Percentiles rank a stretch among this genome's conserved stretches.
phyloP scores from a whole-genome alignment of 345 rosid species.

The Citrus sinensis region DNA sequence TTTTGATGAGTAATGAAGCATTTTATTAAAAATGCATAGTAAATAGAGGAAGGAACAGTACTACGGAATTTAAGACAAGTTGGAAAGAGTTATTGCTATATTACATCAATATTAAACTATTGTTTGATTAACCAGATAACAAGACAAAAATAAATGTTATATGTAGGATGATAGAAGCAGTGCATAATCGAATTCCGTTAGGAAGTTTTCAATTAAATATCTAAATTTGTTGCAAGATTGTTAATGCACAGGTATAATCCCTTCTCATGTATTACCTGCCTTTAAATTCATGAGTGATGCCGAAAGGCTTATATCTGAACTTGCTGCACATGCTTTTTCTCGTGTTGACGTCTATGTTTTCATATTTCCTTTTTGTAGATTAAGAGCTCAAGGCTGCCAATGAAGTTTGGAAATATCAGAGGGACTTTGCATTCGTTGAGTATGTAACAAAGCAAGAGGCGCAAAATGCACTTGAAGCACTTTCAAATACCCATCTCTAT shows the following conservation, averaged over 20 bases:
- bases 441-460: constrained; percentile 90
- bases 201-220: background rate
- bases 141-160: too few species aligned
- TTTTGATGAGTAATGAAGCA: background rate
- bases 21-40: background rate
- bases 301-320: background rate
- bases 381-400: constrained; percentile 83
- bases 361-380: constrained; percentile 31
- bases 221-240: background rate
- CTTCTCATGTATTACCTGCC: background rate
- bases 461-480: constrained; percentile 62
- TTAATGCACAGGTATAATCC: background rate
- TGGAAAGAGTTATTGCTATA: background rate
- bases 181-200: background rate
- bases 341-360: background rate
- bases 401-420: constrained; percentile 65
- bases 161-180: background rate
- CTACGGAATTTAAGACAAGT: background rate
- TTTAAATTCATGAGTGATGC: background rate
- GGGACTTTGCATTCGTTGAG: constrained; percentile 90
- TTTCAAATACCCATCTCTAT: constrained; percentile 74
- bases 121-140: too few species aligned
- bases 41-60: background rate
- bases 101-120: background rate
- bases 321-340: background rate